Base-by-base conservation (phyloP, 1,284 basidiomycete species). In the Sanghuangporus sanghuang region DNA sequence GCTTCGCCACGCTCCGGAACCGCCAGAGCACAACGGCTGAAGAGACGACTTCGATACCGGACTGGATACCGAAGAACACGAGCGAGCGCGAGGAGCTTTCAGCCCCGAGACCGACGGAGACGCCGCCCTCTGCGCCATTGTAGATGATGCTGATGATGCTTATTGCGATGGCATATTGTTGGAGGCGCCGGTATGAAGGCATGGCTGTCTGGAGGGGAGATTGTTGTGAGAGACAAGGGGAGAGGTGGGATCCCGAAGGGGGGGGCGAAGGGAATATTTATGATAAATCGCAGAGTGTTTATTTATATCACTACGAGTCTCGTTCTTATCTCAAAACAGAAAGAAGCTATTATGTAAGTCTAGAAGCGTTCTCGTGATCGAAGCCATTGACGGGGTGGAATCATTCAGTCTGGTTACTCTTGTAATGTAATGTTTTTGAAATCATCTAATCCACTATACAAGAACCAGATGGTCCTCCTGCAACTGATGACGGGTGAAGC, bases 31-130 rank as follows among this genome's bases (percentile, higher is more conserved):
- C 78, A 23, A 78, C 70, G 39, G 69, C 40, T 1, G 76, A 71
- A 14, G 78, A 79, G 39, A 78, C 70, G 53, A 82, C 76, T 67
- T 83, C 80, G 63, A 82, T 75, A 21, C 68, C 74, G n/a, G 79
- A 77, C 66, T 80, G 82, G 57, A 85, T 75, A 14, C 81, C 79
- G 66, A 80, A 84, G 73, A 83, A 81, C 57, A 77, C 70, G 60
- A 84, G 76, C n/a, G 80, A 78, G 18, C 72, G 74, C 0, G 81
- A 81, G 1, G 73, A 72, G 14, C 78, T 76, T 56, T 81, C 79
- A 50, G 74, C 71, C 0, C 81, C 80, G 48, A 81, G 76, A 14
- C 74, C 71, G 49, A 81, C 73, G 5, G 80, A 81, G 16, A 82
- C 63, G 23, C 67, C 71, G 64, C 79, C 78, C 64, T 79, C 71